phyloP scores from a whole-genome alignment of 2,329 filamentous ascomycete species.

The Lizonia empirigonia region DNA sequence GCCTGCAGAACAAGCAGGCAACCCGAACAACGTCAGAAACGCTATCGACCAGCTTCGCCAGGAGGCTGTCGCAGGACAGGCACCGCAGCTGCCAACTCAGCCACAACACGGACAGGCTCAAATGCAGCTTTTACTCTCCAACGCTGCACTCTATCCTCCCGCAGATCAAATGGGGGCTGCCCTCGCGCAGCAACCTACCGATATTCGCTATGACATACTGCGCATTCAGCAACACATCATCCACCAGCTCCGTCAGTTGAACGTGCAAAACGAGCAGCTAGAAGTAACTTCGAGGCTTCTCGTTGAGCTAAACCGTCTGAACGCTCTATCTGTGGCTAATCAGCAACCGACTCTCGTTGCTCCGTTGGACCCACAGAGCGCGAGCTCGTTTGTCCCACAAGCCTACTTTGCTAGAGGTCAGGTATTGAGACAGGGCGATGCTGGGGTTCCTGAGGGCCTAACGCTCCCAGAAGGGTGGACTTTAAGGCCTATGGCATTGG shows the following conservation, averaged over 20 bases:
- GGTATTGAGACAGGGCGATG: slow-evolving; percentile 42
- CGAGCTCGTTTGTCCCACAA: slow-evolving; percentile 33
- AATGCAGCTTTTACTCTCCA: slow-evolving; percentile 10
- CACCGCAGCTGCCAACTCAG: slow-evolving; percentile 28
- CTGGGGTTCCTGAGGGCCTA: slow-evolving; percentile 43
- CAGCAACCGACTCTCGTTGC: slow-evolving; percentile 36
- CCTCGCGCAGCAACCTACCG: slow-evolving; percentile 36
- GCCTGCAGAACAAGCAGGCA: slow-evolving; percentile 34
- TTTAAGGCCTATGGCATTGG: slow-evolving; percentile 39
- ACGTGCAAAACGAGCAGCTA: slow-evolving; percentile 42
- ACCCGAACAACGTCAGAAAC: slow-evolving; percentile 30
- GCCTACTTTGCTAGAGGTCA: slow-evolving; percentile 42
- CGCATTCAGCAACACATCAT: slow-evolving; percentile 47
- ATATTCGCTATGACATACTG: slow-evolving; percentile 45
- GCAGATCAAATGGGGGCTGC: slow-evolving; percentile 26
- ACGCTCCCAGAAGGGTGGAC: slow-evolving; percentile 48
- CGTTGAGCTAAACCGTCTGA: slow-evolving; percentile 36
- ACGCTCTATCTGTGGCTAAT: slow-evolving; percentile 23
- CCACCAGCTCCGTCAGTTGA: slow-evolving; percentile 42
- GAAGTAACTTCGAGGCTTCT: slow-evolving; percentile 42
- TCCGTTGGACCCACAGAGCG: slow-evolving; percentile 29
- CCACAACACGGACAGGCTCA: slow-evolving; percentile 22
- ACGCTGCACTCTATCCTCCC: slow-evolving; percentile 13
- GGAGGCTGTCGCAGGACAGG: slow-evolving; percentile 30
- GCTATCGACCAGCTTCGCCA: slow-evolving; percentile 34